Evolutionary conservation across 73 alveolate genomes (phyloP), one percentile per base, ranked within the genome.

Genomic region (Stentor coeruleus): DNA sequence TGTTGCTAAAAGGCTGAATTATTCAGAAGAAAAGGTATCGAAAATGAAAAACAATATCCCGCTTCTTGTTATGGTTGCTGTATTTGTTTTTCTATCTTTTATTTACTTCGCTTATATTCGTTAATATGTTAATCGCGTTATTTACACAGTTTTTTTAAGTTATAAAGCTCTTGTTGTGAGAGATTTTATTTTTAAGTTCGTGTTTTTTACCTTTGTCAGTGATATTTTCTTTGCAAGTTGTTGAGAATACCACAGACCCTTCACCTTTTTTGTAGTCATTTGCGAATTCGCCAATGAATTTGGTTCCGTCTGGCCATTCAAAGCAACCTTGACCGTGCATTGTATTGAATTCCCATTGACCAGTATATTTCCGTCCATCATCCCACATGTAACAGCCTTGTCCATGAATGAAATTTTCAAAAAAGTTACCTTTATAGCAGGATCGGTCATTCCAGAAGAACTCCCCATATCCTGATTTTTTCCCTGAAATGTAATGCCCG

Each of bases 321-420:
- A 87, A 42, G 39, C 30, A 31, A 30, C 94, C 94, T 37, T 84
- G 60, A 2, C 94, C 94, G 73, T 88, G 89, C 93, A 85, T 85
- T 74, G 74, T 85, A 0, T 92, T 92, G 2, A 80, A 89, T 11
- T 57, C 35, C 96, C 97, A 91, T 14, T 74, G 88, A 3, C 97
- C 97, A 75, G 85, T 82, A 59, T 91, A 91, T 40, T 81, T 85
- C 57, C 89, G 80, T 38, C 95, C 95, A 59, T 91, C 97, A 59
- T 86, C 86, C 95, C 97, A 91, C 30, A 75, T 84, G 74, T 82
- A 90, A 58, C 57, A 85, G 0, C 97, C 97, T 59, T 74, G 57
- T 35, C 97, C 97, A 26, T 90, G 91, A 79, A 89, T 85, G 30
- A 76, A 35, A 37, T 59, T 86, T 37, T 74, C 49, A 3, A 37